These are phyloP conservation scores for Monilinia fructigena DNA, from an alignment of 2,329 filamentous ascomycete genomes.

Conservation along the genomic window DNA sequence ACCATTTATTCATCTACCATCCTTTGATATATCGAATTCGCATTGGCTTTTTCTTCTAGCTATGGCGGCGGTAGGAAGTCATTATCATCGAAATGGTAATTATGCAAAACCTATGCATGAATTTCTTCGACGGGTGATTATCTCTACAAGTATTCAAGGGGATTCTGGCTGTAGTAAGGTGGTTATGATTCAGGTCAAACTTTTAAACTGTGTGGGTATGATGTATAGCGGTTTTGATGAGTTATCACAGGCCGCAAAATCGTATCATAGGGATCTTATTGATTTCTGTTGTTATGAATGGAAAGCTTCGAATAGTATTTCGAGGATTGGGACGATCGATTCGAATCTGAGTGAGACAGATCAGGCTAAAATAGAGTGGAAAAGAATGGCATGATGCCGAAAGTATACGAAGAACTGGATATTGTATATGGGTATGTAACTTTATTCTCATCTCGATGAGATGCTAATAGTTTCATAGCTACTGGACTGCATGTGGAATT, in stretches of 20 bases:
- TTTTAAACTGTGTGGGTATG: constrained; percentile 4
- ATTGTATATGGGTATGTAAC: constrained; percentile 45
- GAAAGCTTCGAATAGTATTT: neutral
- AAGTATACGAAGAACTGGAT: constrained; percentile 42
- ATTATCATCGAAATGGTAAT: constrained; percentile 36
- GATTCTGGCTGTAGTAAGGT: neutral
- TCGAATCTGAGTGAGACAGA: neutral
- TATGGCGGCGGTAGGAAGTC: constrained; percentile 44
- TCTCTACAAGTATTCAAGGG: neutral
- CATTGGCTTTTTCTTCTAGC: constrained; percentile 46
- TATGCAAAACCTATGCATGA: constrained; percentile 30
- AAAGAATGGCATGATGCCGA: constrained; percentile 43
- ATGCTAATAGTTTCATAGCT: neutral
- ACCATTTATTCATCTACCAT: constrained; percentile 8
- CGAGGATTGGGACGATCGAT: neutral
- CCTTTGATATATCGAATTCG: constrained; percentile 31
- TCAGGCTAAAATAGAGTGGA: constrained; percentile 37
- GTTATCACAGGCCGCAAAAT: neutral
- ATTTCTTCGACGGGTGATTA: constrained; percentile 3
- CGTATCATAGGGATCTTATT: neutral
- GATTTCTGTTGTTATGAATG: constrained; percentile 5
- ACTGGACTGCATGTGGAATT: constrained; percentile 8
- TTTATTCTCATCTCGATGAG: neutral
- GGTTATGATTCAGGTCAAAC: constrained; percentile 3
- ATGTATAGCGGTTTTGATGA: constrained; percentile 3